These are phyloP conservation scores for Kwoniella mangroviensis DNA, from an alignment of 768 basidiomycete species.

Conservation along the genomic window DNA sequence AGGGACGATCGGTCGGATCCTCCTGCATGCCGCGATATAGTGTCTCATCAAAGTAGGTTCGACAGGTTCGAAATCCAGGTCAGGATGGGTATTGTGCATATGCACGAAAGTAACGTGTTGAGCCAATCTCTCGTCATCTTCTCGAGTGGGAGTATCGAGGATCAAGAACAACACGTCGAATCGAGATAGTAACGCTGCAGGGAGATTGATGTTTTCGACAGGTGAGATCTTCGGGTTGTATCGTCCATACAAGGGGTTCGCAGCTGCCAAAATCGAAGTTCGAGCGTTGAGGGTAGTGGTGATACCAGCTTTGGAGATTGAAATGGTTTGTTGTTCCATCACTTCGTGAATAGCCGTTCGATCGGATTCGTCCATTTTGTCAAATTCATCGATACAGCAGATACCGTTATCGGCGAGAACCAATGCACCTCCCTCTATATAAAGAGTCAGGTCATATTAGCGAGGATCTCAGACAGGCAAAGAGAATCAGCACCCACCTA, in stretches of 20 bases:
- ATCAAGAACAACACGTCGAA: slow-evolving; percentile 97
- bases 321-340: slow-evolving; percentile 73
- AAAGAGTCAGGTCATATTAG: no score
- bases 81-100: slow-evolving; percentile 90
- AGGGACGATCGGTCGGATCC: slow-evolving; percentile 87
- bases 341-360: slow-evolving; percentile 99
- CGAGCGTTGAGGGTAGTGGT: slow-evolving; percentile 64
- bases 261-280: slow-evolving; percentile 77
- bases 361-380: slow-evolving; percentile 99
- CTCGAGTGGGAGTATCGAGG: slow-evolving; percentile 90
- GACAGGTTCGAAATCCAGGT: slow-evolving; percentile 73
- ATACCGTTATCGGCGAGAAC: slow-evolving; percentile 99
- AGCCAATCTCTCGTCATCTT: slow-evolving; percentile 93
- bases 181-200: slow-evolving; percentile 91
- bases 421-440: slow-evolving; percentile 94
- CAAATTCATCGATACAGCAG: slow-evolving; percentile 99
- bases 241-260: slow-evolving; percentile 95
- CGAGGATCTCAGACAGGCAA: no score
- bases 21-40: slow-evolving; percentile 90
- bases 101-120: slow-evolving; percentile 98
- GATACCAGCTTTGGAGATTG: slow-evolving; percentile 65
- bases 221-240: slow-evolving; percentile 98
- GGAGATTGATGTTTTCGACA: slow-evolving; percentile 98
- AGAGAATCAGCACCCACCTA: no score
- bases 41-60: slow-evolving; percentile 89